phyloP scores from a whole-genome alignment of 495 filamentous ascomycete species.

The Penicillium parvum region DNA sequence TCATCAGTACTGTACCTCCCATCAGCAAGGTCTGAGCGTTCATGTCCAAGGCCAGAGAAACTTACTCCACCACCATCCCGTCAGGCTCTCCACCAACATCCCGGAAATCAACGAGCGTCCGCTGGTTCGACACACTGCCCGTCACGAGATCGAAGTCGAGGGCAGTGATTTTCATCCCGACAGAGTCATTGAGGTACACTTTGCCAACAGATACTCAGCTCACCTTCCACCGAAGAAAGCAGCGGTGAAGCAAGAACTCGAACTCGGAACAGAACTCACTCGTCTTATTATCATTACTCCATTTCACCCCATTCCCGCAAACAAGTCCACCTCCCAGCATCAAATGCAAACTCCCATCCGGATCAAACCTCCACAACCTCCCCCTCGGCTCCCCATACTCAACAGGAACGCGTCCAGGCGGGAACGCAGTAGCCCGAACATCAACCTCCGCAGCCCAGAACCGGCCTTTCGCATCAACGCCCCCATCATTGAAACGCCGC shows the following conservation, averaged over 20 bases:
- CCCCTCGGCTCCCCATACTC: slow-evolving; percentile 18
- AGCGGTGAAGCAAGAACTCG: neutral
- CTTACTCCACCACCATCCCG: slow-evolving; percentile 26
- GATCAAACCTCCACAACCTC: slow-evolving; percentile 32
- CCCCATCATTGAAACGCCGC: slow-evolving; percentile 23
- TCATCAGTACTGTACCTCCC: slow-evolving; percentile 6
- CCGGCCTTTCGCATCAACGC: slow-evolving; percentile 22
- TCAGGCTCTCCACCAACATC: slow-evolving; percentile 21
- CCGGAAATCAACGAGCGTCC: slow-evolving; percentile 17
- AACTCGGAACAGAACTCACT: slow-evolving; percentile 4
- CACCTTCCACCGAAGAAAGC: no score
- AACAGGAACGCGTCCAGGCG: slow-evolving; percentile 6
- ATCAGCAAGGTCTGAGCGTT: neutral
- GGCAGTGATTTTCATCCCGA: slow-evolving; percentile 20
- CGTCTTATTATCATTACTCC: slow-evolving; percentile 32
- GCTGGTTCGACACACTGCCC: slow-evolving; percentile 21
- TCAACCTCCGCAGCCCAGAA: slow-evolving; percentile 28
- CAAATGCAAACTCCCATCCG: slow-evolving; percentile 23
- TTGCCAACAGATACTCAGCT: neutral
- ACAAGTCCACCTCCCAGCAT: slow-evolving; percentile 23
- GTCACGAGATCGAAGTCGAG: slow-evolving; percentile 27
- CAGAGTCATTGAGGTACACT: slow-evolving; percentile 28
- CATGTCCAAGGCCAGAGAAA: no score
- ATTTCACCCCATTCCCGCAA: slow-evolving; percentile 31
- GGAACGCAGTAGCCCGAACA: slow-evolving; percentile 11